Evolutionary conservation across 2,329 filamentous ascomycete species (phyloP), one percentile per base, ranked within the genome.

Genomic region (Verticillium klebahnii): DNA sequence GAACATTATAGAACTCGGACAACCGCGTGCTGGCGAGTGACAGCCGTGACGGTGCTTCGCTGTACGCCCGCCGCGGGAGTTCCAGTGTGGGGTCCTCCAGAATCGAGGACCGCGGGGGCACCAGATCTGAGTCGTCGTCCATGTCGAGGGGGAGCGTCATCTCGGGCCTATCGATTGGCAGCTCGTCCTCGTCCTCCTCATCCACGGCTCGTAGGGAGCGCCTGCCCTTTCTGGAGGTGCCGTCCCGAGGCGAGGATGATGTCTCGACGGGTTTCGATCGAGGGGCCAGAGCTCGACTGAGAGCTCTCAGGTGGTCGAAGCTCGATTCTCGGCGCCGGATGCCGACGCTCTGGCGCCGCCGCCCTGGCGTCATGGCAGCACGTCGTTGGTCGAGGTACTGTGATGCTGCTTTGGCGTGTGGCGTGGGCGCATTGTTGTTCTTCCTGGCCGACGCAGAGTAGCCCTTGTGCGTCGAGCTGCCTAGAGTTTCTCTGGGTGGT

Each of bases 11-110:
- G 54, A 76, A 80, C 69, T 87, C 85, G 67, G 84, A 88, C 69
- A 82, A 77, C 29, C 81, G 75, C 60, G 79, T 72, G 63, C 80
- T 85, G 0, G 80, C 83, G 65, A 87, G 73, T 12, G 82, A 84
- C 34, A 82, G 68, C 34, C 83, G 73, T 3, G 75, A 74, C 0
- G 78, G 77, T 56, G 77, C 73, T 62, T 86, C 82, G 59, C 74
- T 81, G 40, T 74, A 69, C 17, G 79, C 81, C 57, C 86, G 76
- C 32, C 86, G 78, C 8, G 85, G 82, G 57, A 87, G 69, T 72
- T 89, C 87, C 32, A 89, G 79, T 2, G 86, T 82, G 55, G 83
- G 82, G 52, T 86, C 83, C 60, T 88, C 85, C 29, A 88, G 68
- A 11, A 79, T 77, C 36, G 82, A 81, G 58, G 83, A 80, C 59